Conservation (phyloP, 2,329 filamentous ascomycete species). For the Epicoccum sorghinum region DNA sequence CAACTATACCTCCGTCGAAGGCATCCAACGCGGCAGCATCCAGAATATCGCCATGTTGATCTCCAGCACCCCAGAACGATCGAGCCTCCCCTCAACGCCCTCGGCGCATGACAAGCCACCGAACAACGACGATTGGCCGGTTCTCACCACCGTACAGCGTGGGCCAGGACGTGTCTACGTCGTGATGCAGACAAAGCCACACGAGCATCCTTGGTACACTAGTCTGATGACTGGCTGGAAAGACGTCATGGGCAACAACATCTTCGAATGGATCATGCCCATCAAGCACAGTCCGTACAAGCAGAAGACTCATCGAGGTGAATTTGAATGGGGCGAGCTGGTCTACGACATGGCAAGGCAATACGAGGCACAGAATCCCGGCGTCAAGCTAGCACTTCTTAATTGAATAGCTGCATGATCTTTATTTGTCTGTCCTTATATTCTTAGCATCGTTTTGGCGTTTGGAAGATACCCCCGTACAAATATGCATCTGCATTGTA, state of each 20-base stretch:
- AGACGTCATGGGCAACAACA: constrained; percentile 75
- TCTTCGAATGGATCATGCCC: constrained; percentile 82
- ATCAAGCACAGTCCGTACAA: constrained; percentile 76
- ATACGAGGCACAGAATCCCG: constrained; percentile 34
- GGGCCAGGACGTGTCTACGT: constrained; percentile 69
- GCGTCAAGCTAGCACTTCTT: constrained; percentile 24
- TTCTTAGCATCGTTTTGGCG: constrained; percentile 22
- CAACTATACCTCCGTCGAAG: constrained; percentile 87
- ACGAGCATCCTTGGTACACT: constrained; percentile 87
- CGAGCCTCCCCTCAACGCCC: constrained; percentile 19
- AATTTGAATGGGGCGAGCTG: constrained; percentile 70
- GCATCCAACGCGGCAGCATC: constrained; percentile 64
- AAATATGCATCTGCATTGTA: constrained; percentile 6
- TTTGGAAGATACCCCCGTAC: constrained; percentile 30
- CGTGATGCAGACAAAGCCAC: constrained; percentile 72
- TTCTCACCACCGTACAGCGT: constrained; percentile 27
- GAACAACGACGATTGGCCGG: constrained; percentile 29
- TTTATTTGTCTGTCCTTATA: background rate
- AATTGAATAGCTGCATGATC: constrained; percentile 5
- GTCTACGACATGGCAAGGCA: constrained; percentile 51
- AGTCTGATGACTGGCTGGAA: constrained; percentile 74
- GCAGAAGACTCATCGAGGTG: constrained; percentile 68
- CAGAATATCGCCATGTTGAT: constrained; percentile 75
- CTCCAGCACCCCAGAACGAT: constrained; percentile 22
- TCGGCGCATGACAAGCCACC: constrained; percentile 16